A percentile compares a stretch with the other conserved stretches of the same genome.
Conservation (phyloP, 2,329 filamentous ascomycete genomes). For the Macrophomina pseudophaseolina region DNA sequence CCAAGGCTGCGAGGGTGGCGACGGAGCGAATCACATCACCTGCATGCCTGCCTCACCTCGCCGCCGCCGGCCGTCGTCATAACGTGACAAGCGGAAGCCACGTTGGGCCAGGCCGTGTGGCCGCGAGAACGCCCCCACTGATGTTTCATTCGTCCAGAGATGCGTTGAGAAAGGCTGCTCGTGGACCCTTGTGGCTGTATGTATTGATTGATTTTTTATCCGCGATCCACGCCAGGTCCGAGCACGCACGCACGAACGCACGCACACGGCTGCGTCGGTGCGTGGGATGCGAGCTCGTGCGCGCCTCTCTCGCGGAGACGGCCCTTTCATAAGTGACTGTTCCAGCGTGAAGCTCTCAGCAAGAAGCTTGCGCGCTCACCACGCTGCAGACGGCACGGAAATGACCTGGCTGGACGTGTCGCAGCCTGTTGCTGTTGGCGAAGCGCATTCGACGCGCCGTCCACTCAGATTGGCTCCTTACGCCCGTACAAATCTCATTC, state of each 20-base stretch:
- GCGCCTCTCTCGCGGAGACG: conserved; percentile 7
- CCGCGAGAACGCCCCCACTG: conserved; percentile 5
- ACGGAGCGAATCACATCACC: conserved; percentile 12
- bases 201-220: conserved; percentile 19
- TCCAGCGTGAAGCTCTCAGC: background rate
- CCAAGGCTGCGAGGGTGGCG: conserved; percentile 7
- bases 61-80: conserved; percentile 9
- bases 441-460: background rate
- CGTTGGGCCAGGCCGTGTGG: conserved; percentile 2
- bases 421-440: background rate
- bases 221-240: conserved; percentile 15
- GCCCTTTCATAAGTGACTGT: conserved; percentile 9
- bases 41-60: background rate
- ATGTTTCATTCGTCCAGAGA: conserved; percentile 18
- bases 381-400: background rate
- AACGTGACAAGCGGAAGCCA: conserved; percentile 10
- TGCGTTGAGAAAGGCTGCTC: conserved; percentile 7
- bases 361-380: background rate
- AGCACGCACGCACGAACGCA: background rate
- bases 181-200: conserved; percentile 17
- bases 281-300: background rate
- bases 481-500: conserved; percentile 6
- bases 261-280: background rate
- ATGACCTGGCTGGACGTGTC: conserved; percentile 1
- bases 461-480: background rate